Evolutionary conservation across 768 basidiomycete genomes (phyloP), one percentile per base, ranked within the genome.

Genomic region (Sporobolomyces roseus): DNA sequence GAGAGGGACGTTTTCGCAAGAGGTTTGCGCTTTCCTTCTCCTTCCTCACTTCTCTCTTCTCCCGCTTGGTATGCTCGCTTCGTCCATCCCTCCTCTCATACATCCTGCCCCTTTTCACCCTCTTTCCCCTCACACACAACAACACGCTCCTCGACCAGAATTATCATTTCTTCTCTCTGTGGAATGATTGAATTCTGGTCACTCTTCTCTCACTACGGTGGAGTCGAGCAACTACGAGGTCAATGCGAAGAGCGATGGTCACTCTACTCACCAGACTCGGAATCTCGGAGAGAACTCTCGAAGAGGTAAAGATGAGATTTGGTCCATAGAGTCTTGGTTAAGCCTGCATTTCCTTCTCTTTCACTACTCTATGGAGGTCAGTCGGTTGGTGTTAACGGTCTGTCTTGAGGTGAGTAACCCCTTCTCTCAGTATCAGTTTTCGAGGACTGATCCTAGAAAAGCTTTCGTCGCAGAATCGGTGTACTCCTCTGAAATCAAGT

Each of bases 221-320:
- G 13, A 6, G 7, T 46, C 21, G 21, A 46, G 6, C 23, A 23
- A 14, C 38, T 41, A 41, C 45, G 50, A 51, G 13, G 52, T 51
- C 5, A 12, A 46, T 13, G 56, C 56, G 56, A 59, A 59, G 56
- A 59, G 56, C 56, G 56, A 59, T 59, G 56, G 56, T 59, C 56
- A 45, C 41, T 59, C 56, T 59, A 59, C 56, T 59, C 56, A 59
- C 56, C 56, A 46, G 56, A 29, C 56, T 46, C 14, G 41, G 46
- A 29, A 17, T 17, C 10, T 41, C 25, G 12, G 4, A 4, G 3
- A 41, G 9, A 9, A 9, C 38, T 41, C 38, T 41, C 38, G 38
- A 41, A 41, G 45, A 25, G 6, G 36, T 35, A 35, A 23, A 59
- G 43, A 29, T 30, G 30, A 59, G 41, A 30, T 12, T 59, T 29